Conservation (phyloP, 163 green algal species). For the Scenedesmus sp. region DNA sequence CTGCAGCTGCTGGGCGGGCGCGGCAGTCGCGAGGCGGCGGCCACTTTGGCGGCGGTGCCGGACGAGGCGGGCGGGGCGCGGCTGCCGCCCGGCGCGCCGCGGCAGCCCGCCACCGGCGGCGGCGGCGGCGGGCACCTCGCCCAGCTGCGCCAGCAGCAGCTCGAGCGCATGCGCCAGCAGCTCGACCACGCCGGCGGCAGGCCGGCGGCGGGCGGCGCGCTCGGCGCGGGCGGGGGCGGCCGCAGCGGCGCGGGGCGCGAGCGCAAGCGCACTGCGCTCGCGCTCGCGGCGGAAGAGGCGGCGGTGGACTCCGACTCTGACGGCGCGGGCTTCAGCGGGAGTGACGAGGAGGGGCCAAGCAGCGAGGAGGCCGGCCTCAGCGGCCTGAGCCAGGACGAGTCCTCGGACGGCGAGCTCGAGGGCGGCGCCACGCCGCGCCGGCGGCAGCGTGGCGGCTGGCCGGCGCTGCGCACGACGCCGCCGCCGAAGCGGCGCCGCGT, state of each 20-base stretch:
- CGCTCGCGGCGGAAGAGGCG: background rate
- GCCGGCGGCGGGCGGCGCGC: background rate
- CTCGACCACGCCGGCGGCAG: background rate
- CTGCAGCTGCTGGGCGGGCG: constrained; percentile 1
- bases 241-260: no score
- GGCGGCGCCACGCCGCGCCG: no score
- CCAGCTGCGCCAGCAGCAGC: constrained; percentile 10
- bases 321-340: background rate
- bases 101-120: background rate
- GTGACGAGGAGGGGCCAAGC: background rate
- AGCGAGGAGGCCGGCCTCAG: background rate
- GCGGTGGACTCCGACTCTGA: background rate
- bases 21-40: background rate
- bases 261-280: background rate
- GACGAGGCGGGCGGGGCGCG: background rate
- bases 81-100: no score
- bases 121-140: background rate
- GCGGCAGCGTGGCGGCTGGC: no score
- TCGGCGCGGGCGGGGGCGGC: background rate
- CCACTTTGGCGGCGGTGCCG: background rate
- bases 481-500: no score
- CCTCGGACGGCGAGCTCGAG: no score
- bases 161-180: constrained; percentile 13
- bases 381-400: no score
- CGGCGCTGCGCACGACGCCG: no score